Conservation (phyloP, 2,329 filamentous ascomycete species). For the Trichothecium roseum region DNA sequence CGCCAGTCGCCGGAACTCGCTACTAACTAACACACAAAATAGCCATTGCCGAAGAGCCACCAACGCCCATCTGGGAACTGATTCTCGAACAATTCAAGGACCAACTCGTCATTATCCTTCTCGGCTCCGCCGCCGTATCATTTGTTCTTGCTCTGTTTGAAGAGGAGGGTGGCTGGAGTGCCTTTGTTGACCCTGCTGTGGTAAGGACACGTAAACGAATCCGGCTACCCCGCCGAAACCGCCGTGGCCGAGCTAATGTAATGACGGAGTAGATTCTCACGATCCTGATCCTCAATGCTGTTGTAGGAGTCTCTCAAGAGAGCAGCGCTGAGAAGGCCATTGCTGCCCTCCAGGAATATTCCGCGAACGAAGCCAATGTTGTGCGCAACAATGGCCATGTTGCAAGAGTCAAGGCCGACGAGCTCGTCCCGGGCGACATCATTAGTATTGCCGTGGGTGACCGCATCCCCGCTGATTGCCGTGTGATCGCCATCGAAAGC, state of each 20-base stretch:
- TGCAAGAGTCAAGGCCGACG: slow-evolving; percentile 84
- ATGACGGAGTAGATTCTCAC: slow-evolving; percentile 64
- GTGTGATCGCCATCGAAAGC: slow-evolving; percentile 81
- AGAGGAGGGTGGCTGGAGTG: slow-evolving; percentile 86
- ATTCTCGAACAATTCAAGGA: slow-evolving; percentile 99
- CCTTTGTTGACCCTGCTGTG: slow-evolving; percentile 91
- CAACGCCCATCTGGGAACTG: slow-evolving; percentile 91
- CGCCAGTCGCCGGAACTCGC: neutral
- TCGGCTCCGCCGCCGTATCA: slow-evolving; percentile 86
- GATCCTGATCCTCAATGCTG: slow-evolving; percentile 90
- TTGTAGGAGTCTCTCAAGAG: slow-evolving; percentile 97
- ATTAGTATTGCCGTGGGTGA: slow-evolving; percentile 83
- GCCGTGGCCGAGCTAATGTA: neutral
- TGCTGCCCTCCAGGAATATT: slow-evolving; percentile 96
- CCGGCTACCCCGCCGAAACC: slow-evolving; percentile 1
- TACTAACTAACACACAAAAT: slow-evolving; percentile 1
- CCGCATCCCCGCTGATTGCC: slow-evolving; percentile 89
- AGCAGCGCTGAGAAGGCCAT: slow-evolving; percentile 98
- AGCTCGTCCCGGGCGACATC: slow-evolving; percentile 90
- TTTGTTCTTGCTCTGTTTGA: slow-evolving; percentile 91
- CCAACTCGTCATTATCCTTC: slow-evolving; percentile 88
- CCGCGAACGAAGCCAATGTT: slow-evolving; percentile 93
- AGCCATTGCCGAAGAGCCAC: slow-evolving; percentile 75
- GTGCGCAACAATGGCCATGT: slow-evolving; percentile 69
- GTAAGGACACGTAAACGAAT: slow-evolving; percentile 42